A percentile compares a stretch with the other conserved stretches of the same genome.
phyloP scores from a whole-genome alignment of 257 asterid species.

The Solanum medicagineum region DNA sequence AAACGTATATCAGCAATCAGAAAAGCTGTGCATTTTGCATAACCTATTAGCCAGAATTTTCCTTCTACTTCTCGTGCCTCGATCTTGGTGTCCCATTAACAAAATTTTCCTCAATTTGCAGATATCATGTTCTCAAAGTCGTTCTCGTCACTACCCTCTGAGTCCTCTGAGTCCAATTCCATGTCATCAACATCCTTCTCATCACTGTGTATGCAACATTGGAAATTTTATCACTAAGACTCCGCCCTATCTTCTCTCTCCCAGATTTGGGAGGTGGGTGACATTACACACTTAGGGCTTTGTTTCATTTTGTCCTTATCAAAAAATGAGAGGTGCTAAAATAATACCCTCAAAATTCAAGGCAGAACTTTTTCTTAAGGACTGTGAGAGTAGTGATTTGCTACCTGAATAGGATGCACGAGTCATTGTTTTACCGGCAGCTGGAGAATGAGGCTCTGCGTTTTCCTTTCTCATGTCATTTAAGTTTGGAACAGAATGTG shows the following conservation, averaged over 20 bases:
- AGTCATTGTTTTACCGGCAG: conserved; percentile 25
- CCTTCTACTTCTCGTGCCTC: conserved; percentile 11
- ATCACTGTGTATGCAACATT: conserved; percentile 27
- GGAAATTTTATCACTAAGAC: conserved; percentile 3
- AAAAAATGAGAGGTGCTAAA: conserved; percentile 29
- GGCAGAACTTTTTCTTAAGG: conserved; percentile 41
- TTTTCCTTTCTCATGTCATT: conserved; percentile 73
- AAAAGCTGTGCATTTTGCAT: no score
- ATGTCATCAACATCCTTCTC: conserved; percentile 36
- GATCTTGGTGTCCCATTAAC: conserved; percentile 7
- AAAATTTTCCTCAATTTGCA: background rate
- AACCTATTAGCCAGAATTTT: conserved; percentile 6
- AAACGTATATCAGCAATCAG: no score
- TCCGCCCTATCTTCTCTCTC: background rate
- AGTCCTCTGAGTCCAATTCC: conserved; percentile 39
- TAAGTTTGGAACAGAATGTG: conserved; percentile 77
- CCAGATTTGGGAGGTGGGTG: background rate
- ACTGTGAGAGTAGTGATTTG: conserved; percentile 44
- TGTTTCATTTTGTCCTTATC: conserved; percentile 21
- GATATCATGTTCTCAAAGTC: conserved; percentile 27
- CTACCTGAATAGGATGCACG: conserved; percentile 52
- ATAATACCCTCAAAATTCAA: conserved; percentile 36
- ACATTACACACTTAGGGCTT: conserved; percentile 11
- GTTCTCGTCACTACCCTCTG: conserved; percentile 24
- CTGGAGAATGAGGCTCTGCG: conserved; percentile 46